A percentile compares a stretch with the other conserved stretches of the same genome.
Evolutionary conservation across 2,329 filamentous ascomycete genomes (phyloP).

Genomic region (Phaeosphaeria sp.): DNA sequence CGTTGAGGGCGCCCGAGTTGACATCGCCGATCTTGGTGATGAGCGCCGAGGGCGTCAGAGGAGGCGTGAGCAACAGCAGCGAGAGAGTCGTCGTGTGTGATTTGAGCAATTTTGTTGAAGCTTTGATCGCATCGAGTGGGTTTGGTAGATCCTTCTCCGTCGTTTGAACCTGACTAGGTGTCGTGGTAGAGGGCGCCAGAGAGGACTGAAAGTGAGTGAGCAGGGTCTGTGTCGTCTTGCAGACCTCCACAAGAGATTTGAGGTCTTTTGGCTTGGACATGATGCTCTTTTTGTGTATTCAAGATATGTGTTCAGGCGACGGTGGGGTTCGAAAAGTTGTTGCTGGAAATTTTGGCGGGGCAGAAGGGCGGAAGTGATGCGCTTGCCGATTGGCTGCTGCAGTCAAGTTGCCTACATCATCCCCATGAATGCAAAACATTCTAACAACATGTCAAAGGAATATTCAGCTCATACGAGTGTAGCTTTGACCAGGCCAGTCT

Average conservation of each 20-base stretch:
- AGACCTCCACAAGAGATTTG: slow-evolving; percentile 39
- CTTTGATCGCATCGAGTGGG: slow-evolving; percentile 72
- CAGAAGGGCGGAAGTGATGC: slow-evolving; percentile 2
- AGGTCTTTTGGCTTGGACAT: slow-evolving; percentile 37
- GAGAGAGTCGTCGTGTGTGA: slow-evolving; percentile 89
- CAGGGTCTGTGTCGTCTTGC: slow-evolving; percentile 45
- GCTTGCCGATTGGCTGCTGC: slow-evolving; percentile 1
- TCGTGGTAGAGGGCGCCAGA: slow-evolving; percentile 27
- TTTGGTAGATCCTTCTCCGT: slow-evolving; percentile 33
- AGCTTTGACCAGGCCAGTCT: not conserved
- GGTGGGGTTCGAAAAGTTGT: not conserved
- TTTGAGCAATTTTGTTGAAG: slow-evolving; percentile 74
- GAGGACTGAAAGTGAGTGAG: slow-evolving; percentile 46
- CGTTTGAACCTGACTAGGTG: slow-evolving; percentile 12
- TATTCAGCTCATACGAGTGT: not conserved
- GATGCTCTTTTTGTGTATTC: not conserved
- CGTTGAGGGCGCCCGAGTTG: slow-evolving; percentile 75
- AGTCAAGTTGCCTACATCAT: not conserved
- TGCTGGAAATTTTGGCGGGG: slow-evolving; percentile 1
- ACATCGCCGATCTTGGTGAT: slow-evolving; percentile 73
- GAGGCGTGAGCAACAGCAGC: slow-evolving; percentile 82
- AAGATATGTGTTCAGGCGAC: not conserved
- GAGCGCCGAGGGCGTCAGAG: slow-evolving; percentile 82
- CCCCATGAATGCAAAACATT: not conserved
- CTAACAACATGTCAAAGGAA: not conserved